Conservation (phyloP, 1,284 basidiomycete species). For the Hymenochaete sp. region DNA sequence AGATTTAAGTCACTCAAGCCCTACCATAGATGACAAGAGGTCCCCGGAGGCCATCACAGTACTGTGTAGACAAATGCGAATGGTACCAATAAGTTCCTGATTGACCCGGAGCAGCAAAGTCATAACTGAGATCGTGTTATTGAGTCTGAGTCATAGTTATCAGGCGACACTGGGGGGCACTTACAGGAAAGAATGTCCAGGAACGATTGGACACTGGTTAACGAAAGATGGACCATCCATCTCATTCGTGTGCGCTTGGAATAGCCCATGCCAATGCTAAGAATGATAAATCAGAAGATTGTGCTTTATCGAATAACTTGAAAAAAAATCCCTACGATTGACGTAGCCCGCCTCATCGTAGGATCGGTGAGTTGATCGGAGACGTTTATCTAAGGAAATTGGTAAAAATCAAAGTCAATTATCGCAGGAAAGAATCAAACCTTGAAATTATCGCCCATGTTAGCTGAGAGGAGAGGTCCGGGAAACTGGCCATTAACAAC, state of each 20-base stretch:
- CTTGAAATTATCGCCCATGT: conserved; percentile 21
- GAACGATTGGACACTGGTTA: conserved; percentile 31
- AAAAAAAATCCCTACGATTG: conserved; percentile 20
- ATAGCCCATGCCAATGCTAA: conserved; percentile 45
- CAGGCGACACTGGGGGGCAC: background rate
- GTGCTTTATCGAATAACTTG: background rate
- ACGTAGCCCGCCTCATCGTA: conserved; percentile 24
- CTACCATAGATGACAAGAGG: background rate
- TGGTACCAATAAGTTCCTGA: conserved; percentile 26
- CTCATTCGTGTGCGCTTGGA: conserved; percentile 31
- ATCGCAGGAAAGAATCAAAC: background rate
- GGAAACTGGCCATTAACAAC: conserved; percentile 20
- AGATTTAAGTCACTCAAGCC: conserved; percentile 3
- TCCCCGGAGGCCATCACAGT: conserved; percentile 19
- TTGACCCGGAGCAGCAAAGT: conserved; percentile 25
- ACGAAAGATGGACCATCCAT: conserved; percentile 30
- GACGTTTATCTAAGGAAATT: conserved; percentile 17
- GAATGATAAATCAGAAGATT: background rate
- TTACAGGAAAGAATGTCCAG: conserved; percentile 23
- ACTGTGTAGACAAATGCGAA: conserved; percentile 29
- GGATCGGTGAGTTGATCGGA: conserved; percentile 20
- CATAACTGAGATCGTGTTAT: conserved; percentile 16
- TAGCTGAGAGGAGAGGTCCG: conserved; percentile 20
- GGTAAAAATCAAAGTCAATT: no score
- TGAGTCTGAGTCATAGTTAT: background rate